Percentiles rank a stretch among this genome's conserved stretches.
Evolutionary conservation across 2,329 filamentous ascomycete genomes (phyloP).

Genomic region (Fusarium humuli): DNA sequence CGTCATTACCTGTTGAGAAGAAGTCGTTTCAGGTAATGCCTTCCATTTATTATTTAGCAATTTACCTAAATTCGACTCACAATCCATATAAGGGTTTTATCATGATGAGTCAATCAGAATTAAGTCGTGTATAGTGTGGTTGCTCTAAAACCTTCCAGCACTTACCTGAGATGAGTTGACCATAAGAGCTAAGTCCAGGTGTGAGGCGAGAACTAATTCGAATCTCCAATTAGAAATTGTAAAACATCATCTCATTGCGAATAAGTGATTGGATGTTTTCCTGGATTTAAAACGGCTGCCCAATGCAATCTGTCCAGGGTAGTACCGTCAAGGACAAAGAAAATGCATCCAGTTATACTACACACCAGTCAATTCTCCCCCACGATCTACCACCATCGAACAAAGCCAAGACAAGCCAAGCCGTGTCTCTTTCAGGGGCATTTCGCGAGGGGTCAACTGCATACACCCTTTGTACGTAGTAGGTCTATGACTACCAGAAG

Average conservation of each 20-base stretch:
- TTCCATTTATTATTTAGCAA: not conserved
- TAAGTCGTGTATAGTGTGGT: not conserved
- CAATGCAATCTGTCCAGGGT: not conserved
- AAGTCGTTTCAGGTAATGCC: not conserved
- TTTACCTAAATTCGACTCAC: constrained; percentile 28
- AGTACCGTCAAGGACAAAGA: constrained; percentile 8
- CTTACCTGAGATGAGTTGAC: not conserved
- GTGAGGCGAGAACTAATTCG: not conserved
- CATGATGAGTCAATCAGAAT: constrained; percentile 10
- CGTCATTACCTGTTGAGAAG: constrained; percentile 20
- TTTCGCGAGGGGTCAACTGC: not conserved
- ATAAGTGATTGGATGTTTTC: not conserved
- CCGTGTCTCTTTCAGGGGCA: constrained; percentile 17
- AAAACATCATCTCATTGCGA: not conserved
- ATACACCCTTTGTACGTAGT: constrained; percentile 10
- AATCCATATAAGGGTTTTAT: not conserved
- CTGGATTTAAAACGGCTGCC: not conserved
- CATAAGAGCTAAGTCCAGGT: not conserved
- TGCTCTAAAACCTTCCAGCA: not conserved
- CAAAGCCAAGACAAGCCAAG: constrained; percentile 16
- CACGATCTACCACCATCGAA: constrained; percentile 11
- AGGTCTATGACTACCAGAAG: not conserved
- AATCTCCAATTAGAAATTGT: not conserved
- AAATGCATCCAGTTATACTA: not conserved
- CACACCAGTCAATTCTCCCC: constrained; percentile 11